Base-by-base conservation (phyloP, 164 flowering plant genomes). In the Buxus sempervirens region DNA sequence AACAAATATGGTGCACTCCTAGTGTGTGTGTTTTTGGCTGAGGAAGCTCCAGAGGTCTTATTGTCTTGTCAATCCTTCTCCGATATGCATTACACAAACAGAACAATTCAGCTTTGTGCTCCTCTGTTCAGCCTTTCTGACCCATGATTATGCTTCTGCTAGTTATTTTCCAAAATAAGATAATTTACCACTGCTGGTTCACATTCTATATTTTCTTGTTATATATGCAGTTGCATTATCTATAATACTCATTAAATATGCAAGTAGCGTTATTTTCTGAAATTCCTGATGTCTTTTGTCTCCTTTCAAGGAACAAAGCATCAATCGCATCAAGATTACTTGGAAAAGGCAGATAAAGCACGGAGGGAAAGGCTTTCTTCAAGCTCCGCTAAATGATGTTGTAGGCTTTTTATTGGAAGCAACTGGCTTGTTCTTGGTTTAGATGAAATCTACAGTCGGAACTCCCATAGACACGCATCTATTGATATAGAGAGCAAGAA, bases 341-440 rank as follows among this genome's bases (percentile, higher is more conserved):
- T 93, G 87, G 98, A 91, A 64, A 88, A 68, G 70, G 98, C 98
- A 60, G 96, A 93, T 66, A 93, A 80, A 81, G 98, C 98, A 71
- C 76, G 97, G 56, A 85, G 78, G 36, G 94, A 68, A 65, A 83
- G 97, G 70, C 91, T 93, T 1, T 88, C 96, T 56, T 79, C 96
- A 20, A 72, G 81, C 65, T 32, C 90, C 58, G 65, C 79, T 5
- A 81, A 85, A 62, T 82, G 80, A 82, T 57, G 60, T 26, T 32
- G 24, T 42, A 23, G 60, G 62, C 7, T 26, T 38, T 55, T 66
- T 51, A 18, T 13, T 49, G 53, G 62, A 67, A 68, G 48, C 14
- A 54, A 24, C n/a, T n/a, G 65, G 23, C 28, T 26, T 23, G 38
- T 32, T 32, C n/a, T n/a, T n/a, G n/a, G n/a, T n/a, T n/a, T n/a